Evolutionary conservation across 2,329 filamentous ascomycete species (phyloP), one percentile per base, ranked within the genome.

Genomic region (Albifimbria verrucaria): DNA sequence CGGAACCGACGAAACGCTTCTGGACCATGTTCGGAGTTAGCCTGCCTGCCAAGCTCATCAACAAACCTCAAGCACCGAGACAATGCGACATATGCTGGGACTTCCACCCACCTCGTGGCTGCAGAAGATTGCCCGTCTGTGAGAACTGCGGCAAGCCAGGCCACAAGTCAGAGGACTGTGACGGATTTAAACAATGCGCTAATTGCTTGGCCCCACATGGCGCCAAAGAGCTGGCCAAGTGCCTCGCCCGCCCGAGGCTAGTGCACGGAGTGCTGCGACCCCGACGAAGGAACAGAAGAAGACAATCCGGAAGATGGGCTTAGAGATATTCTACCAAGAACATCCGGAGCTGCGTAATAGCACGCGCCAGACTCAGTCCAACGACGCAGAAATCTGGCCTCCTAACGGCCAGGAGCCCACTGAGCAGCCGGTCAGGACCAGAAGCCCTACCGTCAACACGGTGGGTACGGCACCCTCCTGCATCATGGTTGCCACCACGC

Each of bases 1-100:
- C 52, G 18, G 51, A 55, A 47, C 48, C 55, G n/a, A 52, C 48
- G 21, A 59, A 59, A 44, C 51, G 43, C 53, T 49, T 41, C 23
- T 55, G 52, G 54, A 46, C 32, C 22, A 42, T 57, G 32, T 52
- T 55, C 48, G 28, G 39, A 47, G 24, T 26, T 39, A 54, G 49
- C 45, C 26, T n/a, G 42, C 36, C 53, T 32, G 53, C 49, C 24
- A 55, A 46, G 26, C 52, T 49, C 7, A 48, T 58, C 24, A 43
- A 49, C 15, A 54, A 54, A 41, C 49, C 51, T 20, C 36, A 47
- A 50, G 41, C 28, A 36, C 51, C 45, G 15, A 49, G 41, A 21
- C 54, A 48, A 39, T 51, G 51, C 44, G 47, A 43, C 25, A n/a
- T 49, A 28, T 53, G 51, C 49, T 49, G 17, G 45, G 54, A 49